Evolutionary conservation across 208 protist genomes (phyloP), one percentile per base, ranked within the genome.

Genomic region (Novymonas esmeraldas): DNA sequence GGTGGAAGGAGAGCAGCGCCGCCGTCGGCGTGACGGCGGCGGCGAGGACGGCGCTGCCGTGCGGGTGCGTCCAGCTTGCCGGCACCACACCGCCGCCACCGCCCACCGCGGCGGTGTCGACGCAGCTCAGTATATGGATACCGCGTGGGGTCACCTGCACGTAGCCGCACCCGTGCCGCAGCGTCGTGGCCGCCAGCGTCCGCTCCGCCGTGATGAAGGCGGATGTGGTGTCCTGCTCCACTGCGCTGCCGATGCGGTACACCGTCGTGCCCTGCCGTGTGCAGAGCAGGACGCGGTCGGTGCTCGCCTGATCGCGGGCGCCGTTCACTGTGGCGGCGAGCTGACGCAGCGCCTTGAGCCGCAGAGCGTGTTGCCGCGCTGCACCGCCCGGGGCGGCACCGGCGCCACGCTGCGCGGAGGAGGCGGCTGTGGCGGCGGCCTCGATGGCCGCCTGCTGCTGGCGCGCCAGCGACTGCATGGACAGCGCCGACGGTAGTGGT

Each of bases 61-160:
- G 83, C 29, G 84, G 84, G 72, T 95, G 82, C 39, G 82, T 84
- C 85, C 87, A 93, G 42, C 61, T 81, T 5, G 55, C 51, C 16
- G 83, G 73, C 48, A 82, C 66, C 4, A 87, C 79, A 44, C 34
- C 36, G 5, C 42, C 3, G 22, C 44, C 26, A 26, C 55, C 44
- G 22, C 44, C 26, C 16, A 44, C 44, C 2, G 42, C 5, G 18
- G 33, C 26, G 28, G 57, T 46, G 11, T 45, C 64, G 9, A 42
- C 14, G 24, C 48, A n/a, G 60, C 68, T 63, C 42, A 70, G n/a
- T 1, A 94, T 61, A 28, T 87, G 58, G 20, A 94, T 84, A 16
- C 83, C 81, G 14, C 76, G 81, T 20, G 78, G 77, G 11, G 85
- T 92, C 5, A 95, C 75, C 64, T 95, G 90, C n/a, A 89, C 77